Evolutionary conservation across 768 basidiomycete species (phyloP), one percentile per base, ranked within the genome.

Genomic region (Dacryopinax primogenitus): DNA sequence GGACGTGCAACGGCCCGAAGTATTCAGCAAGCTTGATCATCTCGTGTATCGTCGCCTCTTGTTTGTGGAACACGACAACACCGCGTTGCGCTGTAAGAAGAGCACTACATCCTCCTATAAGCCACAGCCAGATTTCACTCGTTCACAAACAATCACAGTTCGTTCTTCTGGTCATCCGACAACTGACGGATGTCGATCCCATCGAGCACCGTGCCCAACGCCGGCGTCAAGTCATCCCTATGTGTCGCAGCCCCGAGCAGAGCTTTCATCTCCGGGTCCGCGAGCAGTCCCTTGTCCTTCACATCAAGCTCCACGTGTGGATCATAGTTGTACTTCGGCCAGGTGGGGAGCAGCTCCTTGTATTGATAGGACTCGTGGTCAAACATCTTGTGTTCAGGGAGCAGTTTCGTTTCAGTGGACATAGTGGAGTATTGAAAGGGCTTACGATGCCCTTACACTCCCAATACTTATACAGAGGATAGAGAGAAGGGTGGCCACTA

Each of bases 1-100:
- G 75, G 33, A 69, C 71, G 67, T 76, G 75, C 23, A 70, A 33
- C 33, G 7, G 70, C 3, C 62, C 62, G 32, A 16, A 62, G 62
- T 62, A 37, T 7, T 37, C 33, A n/a, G 33, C 62, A 30, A 62
- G 35, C 33, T 62, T 37, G 62, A 62, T n/a, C 62, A 34, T 33
- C 18, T 62, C 62, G 33, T 62, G 21, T 32, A 62, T 62, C 7
- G 18, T 62, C 33, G 35, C 35, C 33, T 62, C 62, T 26, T 62
- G 62, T 3, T 62, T 62, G 33, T 37, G 62, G 62, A 62, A 62
- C 33, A 62, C 62, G 62, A 62, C 62, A 16, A 62, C 62, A 23
- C 62, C 62, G 33, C 62, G 62, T n/a, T 37, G 62, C 16, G 62
- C 62, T 9, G 62, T 30, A 18, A 62, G 62, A 2, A 62, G 62